These are phyloP conservation scores for Piromyces finnis DNA, from an alignment of 192 early-diverging fungal genomes.

Conservation along the genomic window DNA sequence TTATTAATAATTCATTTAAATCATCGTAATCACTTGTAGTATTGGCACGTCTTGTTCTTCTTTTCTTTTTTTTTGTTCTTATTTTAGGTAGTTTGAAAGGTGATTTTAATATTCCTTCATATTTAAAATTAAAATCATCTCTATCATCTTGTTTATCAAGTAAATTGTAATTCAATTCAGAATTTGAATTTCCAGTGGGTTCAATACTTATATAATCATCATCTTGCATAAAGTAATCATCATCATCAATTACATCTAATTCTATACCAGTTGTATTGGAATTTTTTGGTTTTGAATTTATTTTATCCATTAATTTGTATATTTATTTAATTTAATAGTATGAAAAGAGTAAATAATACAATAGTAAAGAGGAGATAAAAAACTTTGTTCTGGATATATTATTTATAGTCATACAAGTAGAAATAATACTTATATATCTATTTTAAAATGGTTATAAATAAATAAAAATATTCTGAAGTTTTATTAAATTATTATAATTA, in stretches of 20 bases:
- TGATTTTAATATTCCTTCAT: background rate
- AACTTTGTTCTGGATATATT: too few relatives aligned
- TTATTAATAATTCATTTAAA: background rate
- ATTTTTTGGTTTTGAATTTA: background rate
- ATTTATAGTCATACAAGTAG: too few relatives aligned
- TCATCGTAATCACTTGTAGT: background rate
- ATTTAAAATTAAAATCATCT: background rate
- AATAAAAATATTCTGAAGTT: too few relatives aligned
- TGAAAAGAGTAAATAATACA: too few relatives aligned
- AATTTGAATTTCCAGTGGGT: background rate
- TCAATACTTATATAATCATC: background rate
- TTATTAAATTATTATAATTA: too few relatives aligned
- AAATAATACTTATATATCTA: too few relatives aligned
- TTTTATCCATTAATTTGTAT: too few relatives aligned
- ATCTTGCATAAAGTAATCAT: background rate
- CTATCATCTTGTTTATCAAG: background rate
- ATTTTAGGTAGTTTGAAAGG: background rate
- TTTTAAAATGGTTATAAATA: too few relatives aligned
- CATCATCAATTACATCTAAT: background rate
- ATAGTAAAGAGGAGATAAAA: too few relatives aligned
- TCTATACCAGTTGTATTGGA: background rate
- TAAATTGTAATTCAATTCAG: background rate
- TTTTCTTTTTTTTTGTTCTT: background rate
- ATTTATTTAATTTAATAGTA: too few relatives aligned
- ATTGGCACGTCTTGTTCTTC: background rate